Percentiles rank a stretch among this genome's conserved stretches.
phyloP scores from a whole-genome alignment of 2,329 filamentous ascomycete genomes.

The Penicillium sp. region DNA sequence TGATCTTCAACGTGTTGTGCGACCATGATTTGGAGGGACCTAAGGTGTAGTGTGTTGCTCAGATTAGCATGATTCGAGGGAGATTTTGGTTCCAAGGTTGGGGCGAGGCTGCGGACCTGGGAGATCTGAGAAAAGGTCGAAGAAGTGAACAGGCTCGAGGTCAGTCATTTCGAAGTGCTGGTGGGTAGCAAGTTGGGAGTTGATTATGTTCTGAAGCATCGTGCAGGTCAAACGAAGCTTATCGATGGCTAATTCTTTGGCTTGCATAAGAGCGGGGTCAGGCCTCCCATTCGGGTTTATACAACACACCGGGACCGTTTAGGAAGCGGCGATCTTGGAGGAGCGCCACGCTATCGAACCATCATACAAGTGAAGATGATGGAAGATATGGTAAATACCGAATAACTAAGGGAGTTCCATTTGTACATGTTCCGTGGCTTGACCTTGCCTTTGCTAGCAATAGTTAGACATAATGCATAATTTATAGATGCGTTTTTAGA shows the following conservation, averaged over 20 bases:
- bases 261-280: neutral
- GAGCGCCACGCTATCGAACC: too few species aligned
- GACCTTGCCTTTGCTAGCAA: too few species aligned
- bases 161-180: neutral
- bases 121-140: neutral
- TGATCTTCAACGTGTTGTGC: neutral
- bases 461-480: neutral
- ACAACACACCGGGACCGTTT: too few species aligned
- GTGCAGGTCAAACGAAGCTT: neutral
- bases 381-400: too few species aligned
- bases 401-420: neutral
- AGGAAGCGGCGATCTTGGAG: too few species aligned
- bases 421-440: neutral
- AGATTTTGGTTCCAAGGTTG: neutral
- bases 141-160: neutral
- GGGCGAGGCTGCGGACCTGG: neutral
- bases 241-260: neutral
- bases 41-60: neutral
- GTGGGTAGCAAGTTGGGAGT: neutral
- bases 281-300: neutral
- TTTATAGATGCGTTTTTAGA: neutral
- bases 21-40: neutral
- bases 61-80: too few species aligned
- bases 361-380: too few species aligned
- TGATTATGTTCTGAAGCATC: neutral